phyloP scores from a whole-genome alignment of 176 grass and related monocot genomes.

The Secale cereale region DNA sequence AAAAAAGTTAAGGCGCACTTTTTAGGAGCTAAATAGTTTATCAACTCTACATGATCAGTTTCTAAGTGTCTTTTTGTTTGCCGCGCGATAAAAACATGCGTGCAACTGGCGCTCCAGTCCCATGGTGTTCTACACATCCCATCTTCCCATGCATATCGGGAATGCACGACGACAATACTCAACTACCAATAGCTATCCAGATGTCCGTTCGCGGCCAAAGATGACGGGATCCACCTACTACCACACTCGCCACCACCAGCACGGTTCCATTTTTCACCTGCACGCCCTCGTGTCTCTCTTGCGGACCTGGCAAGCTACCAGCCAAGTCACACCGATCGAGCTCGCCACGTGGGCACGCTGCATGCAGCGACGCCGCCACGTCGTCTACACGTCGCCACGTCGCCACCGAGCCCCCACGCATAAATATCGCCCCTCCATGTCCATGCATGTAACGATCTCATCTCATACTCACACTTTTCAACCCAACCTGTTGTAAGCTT shows the following conservation, averaged over 20 bases:
- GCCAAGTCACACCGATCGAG: background rate
- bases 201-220: background rate
- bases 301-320: background rate
- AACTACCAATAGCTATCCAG: no score
- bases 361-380: background rate
- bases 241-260: background rate
- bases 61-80: no score
- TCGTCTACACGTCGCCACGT: background rate
- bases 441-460: background rate
- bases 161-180: no score
- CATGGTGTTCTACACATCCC: no score
- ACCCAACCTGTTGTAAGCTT: background rate
- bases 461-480: background rate
- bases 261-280: background rate
- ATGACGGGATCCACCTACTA: constrained; percentile 16
- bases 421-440: constrained; percentile 12
- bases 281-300: background rate
- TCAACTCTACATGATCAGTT: no score
- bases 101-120: no score
- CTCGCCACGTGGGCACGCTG: constrained; percentile 8
- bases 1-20: no score
- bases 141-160: no score
- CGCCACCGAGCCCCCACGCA: background rate
- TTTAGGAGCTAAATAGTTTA: no score
- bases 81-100: no score